phyloP scores from a whole-genome alignment of 768 basidiomycete species.

The Pholiota molesta region DNA sequence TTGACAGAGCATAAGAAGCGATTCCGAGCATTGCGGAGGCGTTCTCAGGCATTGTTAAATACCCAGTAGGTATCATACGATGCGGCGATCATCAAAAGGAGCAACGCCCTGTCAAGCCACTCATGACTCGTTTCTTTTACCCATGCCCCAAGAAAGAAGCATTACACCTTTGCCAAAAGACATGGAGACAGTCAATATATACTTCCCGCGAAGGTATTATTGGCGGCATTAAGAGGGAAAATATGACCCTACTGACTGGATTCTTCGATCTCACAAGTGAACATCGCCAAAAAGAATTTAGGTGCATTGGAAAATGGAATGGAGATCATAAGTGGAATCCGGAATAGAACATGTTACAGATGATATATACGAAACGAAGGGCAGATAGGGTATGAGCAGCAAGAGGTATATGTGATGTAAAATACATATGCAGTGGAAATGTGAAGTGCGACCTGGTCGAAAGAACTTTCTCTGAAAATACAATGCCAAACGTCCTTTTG shows the following conservation, averaged over 20 bases:
- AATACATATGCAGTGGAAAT: background rate
- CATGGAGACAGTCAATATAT: background rate
- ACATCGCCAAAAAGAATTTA: background rate
- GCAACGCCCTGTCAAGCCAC: background rate
- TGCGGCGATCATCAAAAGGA: slow-evolving; percentile 12
- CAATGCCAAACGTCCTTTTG: background rate
- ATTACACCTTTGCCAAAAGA: background rate
- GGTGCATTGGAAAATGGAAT: background rate
- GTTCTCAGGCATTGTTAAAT: background rate
- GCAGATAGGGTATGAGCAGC: background rate
- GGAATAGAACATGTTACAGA: background rate
- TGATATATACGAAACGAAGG: background rate
- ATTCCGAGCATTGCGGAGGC: background rate
- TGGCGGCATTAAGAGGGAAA: background rate
- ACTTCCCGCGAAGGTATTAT: background rate
- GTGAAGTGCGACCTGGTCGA: background rate
- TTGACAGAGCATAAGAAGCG: background rate
- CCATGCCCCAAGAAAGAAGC: background rate
- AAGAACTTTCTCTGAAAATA: background rate
- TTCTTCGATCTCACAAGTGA: background rate
- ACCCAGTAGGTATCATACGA: background rate
- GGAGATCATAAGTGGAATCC: background rate
- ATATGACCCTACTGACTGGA: background rate
- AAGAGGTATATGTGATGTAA: background rate
- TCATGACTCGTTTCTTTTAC: background rate